phyloP scores from a whole-genome alignment of 139 green algal genomes.

The Picochlorum sp. region DNA sequence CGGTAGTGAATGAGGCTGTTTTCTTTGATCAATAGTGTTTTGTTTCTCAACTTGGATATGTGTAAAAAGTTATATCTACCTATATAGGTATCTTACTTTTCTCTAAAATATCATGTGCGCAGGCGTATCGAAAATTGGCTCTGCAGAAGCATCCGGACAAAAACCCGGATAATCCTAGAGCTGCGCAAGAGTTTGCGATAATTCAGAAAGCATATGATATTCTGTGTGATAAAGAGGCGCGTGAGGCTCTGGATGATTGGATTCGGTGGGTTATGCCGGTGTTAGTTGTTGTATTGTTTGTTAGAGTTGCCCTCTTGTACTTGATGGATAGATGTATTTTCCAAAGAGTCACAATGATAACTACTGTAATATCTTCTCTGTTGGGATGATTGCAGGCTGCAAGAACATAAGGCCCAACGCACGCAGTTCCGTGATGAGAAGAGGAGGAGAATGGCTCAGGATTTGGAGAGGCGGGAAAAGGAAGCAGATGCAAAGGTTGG shows the following conservation, averaged over 20 bases:
- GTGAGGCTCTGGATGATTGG: conserved; percentile 48
- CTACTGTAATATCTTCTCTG: background rate
- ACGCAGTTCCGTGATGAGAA: conserved; percentile 47
- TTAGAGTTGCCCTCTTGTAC: background rate
- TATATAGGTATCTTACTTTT: too few relatives aligned
- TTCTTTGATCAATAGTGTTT: too few relatives aligned
- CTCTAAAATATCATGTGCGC: conserved; percentile 1
- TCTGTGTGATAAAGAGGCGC: conserved; percentile 51
- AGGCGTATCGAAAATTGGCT: conserved; percentile 59
- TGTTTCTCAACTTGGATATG: too few relatives aligned
- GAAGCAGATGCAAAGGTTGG: conserved; percentile 1
- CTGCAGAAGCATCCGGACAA: conserved; percentile 78
- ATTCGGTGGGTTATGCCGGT: background rate
- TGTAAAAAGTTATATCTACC: too few relatives aligned
- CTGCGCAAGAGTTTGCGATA: conserved; percentile 63
- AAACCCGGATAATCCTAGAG: conserved; percentile 32
- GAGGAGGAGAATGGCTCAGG: conserved; percentile 59
- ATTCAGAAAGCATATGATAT: conserved; percentile 79
- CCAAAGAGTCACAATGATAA: too few relatives aligned
- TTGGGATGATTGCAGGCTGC: background rate
- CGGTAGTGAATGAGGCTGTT: background rate
- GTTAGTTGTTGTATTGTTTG: background rate
- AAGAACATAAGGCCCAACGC: conserved; percentile 8
- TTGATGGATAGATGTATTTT: background rate
- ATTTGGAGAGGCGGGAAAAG: conserved; percentile 58